Percentiles rank a stretch among this genome's conserved stretches.
These are phyloP conservation scores for Hondaea fermentalgiana DNA, from an alignment of 108 stramenopile genomes.

Conservation along the genomic window DNA sequence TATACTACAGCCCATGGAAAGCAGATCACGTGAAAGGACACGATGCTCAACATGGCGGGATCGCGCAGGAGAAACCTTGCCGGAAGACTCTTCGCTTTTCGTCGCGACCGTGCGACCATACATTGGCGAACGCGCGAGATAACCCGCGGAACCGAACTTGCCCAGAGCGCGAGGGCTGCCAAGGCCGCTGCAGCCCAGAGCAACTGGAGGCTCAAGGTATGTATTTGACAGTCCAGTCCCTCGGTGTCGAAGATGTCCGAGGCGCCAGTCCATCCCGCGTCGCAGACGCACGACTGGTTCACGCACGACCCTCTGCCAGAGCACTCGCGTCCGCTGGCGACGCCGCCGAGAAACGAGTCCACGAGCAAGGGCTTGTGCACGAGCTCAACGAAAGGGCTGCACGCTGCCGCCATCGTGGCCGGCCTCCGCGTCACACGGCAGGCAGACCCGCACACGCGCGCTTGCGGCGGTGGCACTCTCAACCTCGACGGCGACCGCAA, in stretches of 20 bases:
- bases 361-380: no score
- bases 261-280: not conserved
- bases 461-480: no score
- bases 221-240: not conserved
- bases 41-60: not conserved
- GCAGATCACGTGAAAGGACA: not conserved
- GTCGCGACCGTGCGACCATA: not conserved
- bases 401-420: no score
- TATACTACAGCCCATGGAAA: not conserved
- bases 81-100: not conserved
- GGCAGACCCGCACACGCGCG: no score
- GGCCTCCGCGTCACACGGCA: no score
- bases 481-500: no score
- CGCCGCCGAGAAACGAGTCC: no score
- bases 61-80: not conserved
- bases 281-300: not conserved
- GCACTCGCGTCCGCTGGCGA: not conserved
- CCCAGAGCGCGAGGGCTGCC: not conserved
- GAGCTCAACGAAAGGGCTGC: no score
- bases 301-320: not conserved
- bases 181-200: not conserved
- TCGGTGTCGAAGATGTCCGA: not conserved
- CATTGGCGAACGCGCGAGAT: not conserved
- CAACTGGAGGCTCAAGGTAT: not conserved
- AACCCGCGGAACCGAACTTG: not conserved